Base-by-base conservation (phyloP, 2,329 filamentous ascomycete genomes). In the Ascochyta viciae-villosae region DNA sequence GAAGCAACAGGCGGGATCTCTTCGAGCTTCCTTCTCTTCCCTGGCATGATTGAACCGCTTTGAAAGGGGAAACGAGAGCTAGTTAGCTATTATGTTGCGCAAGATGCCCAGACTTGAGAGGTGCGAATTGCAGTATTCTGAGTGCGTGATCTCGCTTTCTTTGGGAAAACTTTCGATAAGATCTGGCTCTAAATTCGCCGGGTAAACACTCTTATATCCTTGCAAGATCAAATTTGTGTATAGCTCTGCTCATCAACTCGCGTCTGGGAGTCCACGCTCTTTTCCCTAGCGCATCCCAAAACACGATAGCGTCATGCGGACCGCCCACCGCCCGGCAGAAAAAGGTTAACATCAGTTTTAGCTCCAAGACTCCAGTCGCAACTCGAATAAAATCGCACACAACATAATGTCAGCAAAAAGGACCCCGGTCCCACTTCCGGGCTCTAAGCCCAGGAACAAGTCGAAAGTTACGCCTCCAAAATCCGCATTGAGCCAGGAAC, bases 351-450 rank as follows among this genome's bases (percentile, higher is more conserved):
- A 63, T 65, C 65, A 61, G 54, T 47, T 49, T 58, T 54, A 62
- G 58, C 61, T 57, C 41, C 49, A 27, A 58, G 22, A 45, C 37
- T 60, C 47, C 41, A 23, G 48, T 61, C 55, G 59, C 60, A 57
- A 59, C 45, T 44, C 44, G 42, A 29, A 61, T 52, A 60, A 54
- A 41, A 31, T 50, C 27, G 38, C 55, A 54, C 45, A 51, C 65
- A 61, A 59, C 15, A 76, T 74, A 72, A 71, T 68, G 50, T 73
- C 73, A 58, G 54, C 66, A 37, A 76, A 72, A 52, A 68, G 65
- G 61, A 74, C 73, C 9, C 63, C 61, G 19, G 68, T 77, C 26
- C 70, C 74, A 15, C 46, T 76, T 12, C 73, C 74, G 16, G 66
- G 64, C 45, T 60, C 65, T 23, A 72, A 65, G 38, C 47, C 65